Evolutionary conservation across 768 basidiomycete species (phyloP).

Genomic region (Tubosaeta sp.): DNA sequence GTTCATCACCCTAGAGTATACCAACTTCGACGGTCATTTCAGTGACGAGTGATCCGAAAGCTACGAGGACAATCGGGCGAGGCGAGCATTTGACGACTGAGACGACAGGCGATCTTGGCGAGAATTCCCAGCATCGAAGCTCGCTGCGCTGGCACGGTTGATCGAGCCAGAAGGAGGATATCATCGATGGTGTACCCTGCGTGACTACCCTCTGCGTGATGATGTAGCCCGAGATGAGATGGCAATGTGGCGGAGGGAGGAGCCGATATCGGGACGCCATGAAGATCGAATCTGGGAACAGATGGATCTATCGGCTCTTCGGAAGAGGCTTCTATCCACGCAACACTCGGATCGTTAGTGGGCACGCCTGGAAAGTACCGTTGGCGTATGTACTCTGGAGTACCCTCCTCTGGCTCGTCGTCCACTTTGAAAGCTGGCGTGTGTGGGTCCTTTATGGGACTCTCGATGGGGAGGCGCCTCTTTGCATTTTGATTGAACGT

Average conservation of each 20-base stretch:
- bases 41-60: too few relatives aligned
- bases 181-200: slow-evolving; percentile 92
- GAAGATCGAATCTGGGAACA: slow-evolving; percentile 69
- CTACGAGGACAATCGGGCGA: too few relatives aligned
- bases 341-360: slow-evolving; percentile 65
- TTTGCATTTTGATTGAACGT: slow-evolving; percentile 28
- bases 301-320: slow-evolving; percentile 13
- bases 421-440: background rate
- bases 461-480: slow-evolving; percentile 2
- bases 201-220: slow-evolving; percentile 71
- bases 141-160: slow-evolving; percentile 80
- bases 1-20: too few relatives aligned
- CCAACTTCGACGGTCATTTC: too few relatives aligned
- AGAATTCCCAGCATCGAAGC: slow-evolving; percentile 77
- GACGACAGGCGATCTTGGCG: slow-evolving; percentile 46
- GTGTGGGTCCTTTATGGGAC: background rate
- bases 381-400: slow-evolving; percentile 77
- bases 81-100: slow-evolving; percentile 21
- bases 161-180: slow-evolving; percentile 72
- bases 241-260: slow-evolving; percentile 57
- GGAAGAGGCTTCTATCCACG: slow-evolving; percentile 59
- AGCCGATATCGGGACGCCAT: slow-evolving; percentile 62
- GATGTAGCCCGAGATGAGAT: slow-evolving; percentile 84
- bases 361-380: slow-evolving; percentile 77
- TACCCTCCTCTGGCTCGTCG: slow-evolving; percentile 56